Evolutionary conservation across 1,139 yeast species (phyloP).

Genomic region (Lodderomyces orthopsilosis): DNA sequence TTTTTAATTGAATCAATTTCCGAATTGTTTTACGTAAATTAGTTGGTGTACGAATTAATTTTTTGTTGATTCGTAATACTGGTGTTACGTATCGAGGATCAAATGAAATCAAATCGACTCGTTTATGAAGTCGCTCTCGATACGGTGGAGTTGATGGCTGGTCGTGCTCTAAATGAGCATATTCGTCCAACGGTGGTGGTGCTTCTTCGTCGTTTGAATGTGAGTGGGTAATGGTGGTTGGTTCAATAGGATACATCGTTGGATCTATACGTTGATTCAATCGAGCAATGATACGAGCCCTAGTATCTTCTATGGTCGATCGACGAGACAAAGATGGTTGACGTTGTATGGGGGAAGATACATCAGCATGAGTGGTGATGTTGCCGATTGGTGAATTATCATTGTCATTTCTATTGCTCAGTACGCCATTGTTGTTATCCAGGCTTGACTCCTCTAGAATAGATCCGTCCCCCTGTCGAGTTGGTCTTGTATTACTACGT

Average conservation of each 20-base stretch:
- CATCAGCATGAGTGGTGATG: neutral
- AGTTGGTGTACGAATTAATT: conserved; percentile 26
- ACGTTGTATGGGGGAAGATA: neutral
- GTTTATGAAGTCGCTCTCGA: conserved; percentile 33
- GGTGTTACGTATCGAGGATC: conserved; percentile 40
- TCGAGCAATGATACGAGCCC: conserved; percentile 14
- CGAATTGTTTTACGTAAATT: conserved; percentile 26
- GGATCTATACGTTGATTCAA: conserved; percentile 10
- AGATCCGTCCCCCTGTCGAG: neutral
- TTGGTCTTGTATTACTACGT: neutral
- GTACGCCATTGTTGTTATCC: neutral
- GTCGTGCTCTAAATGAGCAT: conserved; percentile 9
- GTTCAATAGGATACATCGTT: conserved; percentile 3
- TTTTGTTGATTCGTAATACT: conserved; percentile 35
- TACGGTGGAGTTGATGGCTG: conserved; percentile 38
- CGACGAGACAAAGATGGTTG: neutral
- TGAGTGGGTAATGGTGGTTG: neutral
- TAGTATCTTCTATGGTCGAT: conserved; percentile 6
- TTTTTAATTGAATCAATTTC: conserved; percentile 26
- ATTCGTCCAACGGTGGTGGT: conserved; percentile 23
- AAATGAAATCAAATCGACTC: conserved; percentile 38
- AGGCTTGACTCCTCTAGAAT: neutral
- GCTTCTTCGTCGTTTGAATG: conserved; percentile 2
- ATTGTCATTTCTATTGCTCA: neutral
- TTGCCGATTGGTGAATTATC: neutral